These are phyloP conservation scores for Nicotiana knightiana DNA, from an alignment of 257 asterid genomes.

Conservation along the genomic window DNA sequence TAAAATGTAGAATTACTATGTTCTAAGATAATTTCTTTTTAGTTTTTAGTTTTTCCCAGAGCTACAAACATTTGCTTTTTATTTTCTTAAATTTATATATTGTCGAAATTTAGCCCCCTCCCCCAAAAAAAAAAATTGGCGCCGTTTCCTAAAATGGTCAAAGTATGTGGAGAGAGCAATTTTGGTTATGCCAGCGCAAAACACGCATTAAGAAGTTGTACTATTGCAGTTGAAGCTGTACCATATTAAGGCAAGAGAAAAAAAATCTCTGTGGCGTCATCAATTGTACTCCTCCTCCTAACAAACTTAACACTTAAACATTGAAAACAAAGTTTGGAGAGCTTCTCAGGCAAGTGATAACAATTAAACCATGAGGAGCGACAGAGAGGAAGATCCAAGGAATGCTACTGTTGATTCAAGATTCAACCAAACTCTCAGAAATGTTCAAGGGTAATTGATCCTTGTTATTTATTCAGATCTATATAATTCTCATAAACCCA, in stretches of 20 bases:
- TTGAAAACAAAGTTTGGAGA: not conserved
- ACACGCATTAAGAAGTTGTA: not conserved
- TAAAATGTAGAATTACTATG: not conserved
- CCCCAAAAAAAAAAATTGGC: not conserved
- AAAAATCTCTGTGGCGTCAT: not conserved
- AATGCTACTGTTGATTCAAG: constrained; percentile 75
- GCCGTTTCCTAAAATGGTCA: not conserved
- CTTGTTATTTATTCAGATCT: constrained; percentile 11
- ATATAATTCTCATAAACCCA: constrained; percentile 25
- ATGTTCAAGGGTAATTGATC: constrained; percentile 81
- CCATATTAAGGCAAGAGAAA: not conserved
- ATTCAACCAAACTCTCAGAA: constrained; percentile 88
- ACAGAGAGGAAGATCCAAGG: constrained; percentile 43
- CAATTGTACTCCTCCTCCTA: not conserved
- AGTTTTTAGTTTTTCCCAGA: too few relatives aligned
- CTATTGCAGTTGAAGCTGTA: not conserved
- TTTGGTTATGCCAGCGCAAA: not conserved
- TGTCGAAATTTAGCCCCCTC: not conserved
- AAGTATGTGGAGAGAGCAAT: not conserved
- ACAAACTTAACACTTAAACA: not conserved
- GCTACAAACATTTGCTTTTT: too few relatives aligned
- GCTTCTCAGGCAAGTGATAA: not conserved
- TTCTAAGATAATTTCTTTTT: not conserved
- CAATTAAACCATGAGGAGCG: not conserved
- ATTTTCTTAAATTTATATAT: not conserved